Evolutionary conservation across 352 stramenopile genomes (phyloP), one percentile per base, ranked within the genome.

Genomic region (Phytophthora ramorum): DNA sequence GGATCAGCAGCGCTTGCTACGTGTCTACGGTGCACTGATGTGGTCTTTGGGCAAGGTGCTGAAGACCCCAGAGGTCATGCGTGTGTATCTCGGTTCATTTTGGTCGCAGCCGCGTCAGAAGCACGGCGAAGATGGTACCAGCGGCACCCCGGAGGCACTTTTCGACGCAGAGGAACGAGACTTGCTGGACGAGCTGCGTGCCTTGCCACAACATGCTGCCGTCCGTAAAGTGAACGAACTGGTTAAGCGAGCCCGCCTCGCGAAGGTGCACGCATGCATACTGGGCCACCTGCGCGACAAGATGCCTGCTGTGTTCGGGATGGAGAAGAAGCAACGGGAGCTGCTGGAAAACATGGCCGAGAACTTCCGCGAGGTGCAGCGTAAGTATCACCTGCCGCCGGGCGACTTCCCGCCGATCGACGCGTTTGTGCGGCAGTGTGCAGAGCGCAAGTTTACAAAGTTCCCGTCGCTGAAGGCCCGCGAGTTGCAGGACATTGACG

Each of bases 1-100:
- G 50, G 94, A 99, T 76, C 86, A 97, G 59, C 97, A 99, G 68
- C 93, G 98, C 56, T 87, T 99, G 44, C 98, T 99, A 92, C 87
- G 97, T 47, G 96, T 96, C 68, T 98, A 99, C 78, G 98, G 97
- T 35, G 97, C 97, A 2, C 78, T 99, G 26, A 98, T 99, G 83
- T 99, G 98, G 98, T 98, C 85, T 19, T 85, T 99, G 54, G 97
- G 97, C 59, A 99, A 99, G 71, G 98, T 99, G 20, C 93, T 99
- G 60, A 97, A 97, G 66, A 98, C 95, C 12, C 97, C 97, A 2
- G 98, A 99, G 75, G 98, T 99, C 49, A 96, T 98, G 73, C 90
- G 97, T 30, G 97, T 99, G 14, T 99, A 99, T 75, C 95, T 99
- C 44, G 97, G 97, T 5, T 98, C 92, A 7, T 99, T 99, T 80